Conservation (phyloP, 305 asterid species). For the Rubia peregrina region DNA sequence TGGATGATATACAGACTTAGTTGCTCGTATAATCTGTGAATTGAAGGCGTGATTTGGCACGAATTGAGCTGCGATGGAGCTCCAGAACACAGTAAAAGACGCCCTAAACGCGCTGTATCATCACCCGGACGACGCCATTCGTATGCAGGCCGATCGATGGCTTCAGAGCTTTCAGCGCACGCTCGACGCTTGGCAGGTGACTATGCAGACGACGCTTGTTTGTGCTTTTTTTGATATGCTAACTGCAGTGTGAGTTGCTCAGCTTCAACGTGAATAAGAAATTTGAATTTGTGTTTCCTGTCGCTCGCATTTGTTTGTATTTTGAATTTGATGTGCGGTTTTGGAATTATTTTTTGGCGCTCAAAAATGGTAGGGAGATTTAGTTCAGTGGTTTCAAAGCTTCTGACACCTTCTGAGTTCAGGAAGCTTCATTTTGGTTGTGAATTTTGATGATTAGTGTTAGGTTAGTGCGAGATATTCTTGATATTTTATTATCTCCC, state of each 20-base stretch:
- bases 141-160: constrained; percentile 98
- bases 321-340: not conserved
- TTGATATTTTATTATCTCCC: not conserved
- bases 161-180: constrained; percentile 94
- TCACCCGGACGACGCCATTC: constrained; percentile 91
- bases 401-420: not conserved
- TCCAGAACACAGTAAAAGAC: constrained; percentile 83
- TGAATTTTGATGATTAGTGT: not conserved
- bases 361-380: not conserved
- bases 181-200: constrained; percentile 98
- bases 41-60: constrained; percentile 3
- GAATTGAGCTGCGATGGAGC: constrained; percentile 50
- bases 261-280: not conserved
- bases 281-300: not conserved
- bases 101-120: constrained; percentile 98
- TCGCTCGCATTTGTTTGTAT: not conserved
- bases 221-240: not conserved
- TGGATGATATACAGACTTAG: not conserved
- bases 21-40: not conserved
- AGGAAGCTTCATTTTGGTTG: not conserved
- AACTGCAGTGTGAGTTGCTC: constrained; percentile 8
- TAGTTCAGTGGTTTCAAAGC: not conserved
- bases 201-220: not conserved
- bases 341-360: too few species aligned
- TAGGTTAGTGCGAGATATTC: not conserved